Percentiles rank a stretch among this genome's conserved stretches.
phyloP scores from a whole-genome alignment of 1,284 basidiomycete species.

The Ganoderma lucidum region DNA sequence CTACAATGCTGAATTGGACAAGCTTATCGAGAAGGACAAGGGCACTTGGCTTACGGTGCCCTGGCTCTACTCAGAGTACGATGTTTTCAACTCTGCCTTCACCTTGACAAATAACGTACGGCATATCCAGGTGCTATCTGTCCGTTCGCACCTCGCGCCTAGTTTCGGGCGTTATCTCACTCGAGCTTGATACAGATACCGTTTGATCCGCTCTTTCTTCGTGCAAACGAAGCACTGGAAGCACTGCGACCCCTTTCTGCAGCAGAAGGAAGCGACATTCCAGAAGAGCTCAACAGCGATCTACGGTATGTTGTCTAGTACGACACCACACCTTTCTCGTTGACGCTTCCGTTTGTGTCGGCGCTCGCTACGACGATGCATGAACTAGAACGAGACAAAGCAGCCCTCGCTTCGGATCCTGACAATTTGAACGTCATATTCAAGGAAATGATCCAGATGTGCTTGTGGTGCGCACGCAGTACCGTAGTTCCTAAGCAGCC shows the following conservation, averaged over 20 bases:
- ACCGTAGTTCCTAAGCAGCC: not conserved
- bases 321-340: not conserved
- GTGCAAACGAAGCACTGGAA: slow-evolving; percentile 77
- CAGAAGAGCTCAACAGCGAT: slow-evolving; percentile 82
- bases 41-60: slow-evolving; percentile 92
- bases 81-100: not conserved
- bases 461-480: slow-evolving; percentile 70
- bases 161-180: slow-evolving; percentile 57
- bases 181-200: slow-evolving; percentile 66
- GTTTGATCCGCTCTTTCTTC: slow-evolving; percentile 83
- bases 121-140: slow-evolving; percentile 24
- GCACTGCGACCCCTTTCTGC: slow-evolving; percentile 85
- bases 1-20: slow-evolving; percentile 80
- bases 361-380: slow-evolving; percentile 77
- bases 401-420: slow-evolving; percentile 52
- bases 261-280: slow-evolving; percentile 87
- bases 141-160: slow-evolving; percentile 48
- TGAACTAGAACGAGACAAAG: slow-evolving; percentile 63
- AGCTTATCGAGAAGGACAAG: slow-evolving; percentile 56
- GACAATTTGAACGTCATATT: slow-evolving; percentile 73
- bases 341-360: slow-evolving; percentile 35
- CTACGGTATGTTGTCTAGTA: slow-evolving; percentile 57
- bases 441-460: slow-evolving; percentile 89
- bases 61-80: slow-evolving; percentile 93
- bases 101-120: not conserved